Base-by-base conservation (phyloP, 495 filamentous ascomycete genomes). In the Penicillium taxi region DNA sequence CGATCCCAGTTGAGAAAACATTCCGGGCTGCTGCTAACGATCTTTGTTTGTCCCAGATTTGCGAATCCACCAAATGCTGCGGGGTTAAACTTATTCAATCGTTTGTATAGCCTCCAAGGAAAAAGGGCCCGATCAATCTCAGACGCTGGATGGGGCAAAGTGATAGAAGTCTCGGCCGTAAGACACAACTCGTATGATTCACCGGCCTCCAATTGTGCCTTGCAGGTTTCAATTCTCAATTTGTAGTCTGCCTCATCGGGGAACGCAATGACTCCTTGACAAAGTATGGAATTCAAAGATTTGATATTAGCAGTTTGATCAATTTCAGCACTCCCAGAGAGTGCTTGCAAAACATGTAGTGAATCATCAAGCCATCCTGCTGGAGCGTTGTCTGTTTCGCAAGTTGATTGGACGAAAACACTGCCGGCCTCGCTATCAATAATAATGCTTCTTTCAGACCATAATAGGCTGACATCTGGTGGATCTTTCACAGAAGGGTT, bases 121-220 rank as follows among this genome's bases (percentile, higher is more conserved):
- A 66, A 69, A 6, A 45, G 13, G 9, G 42, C 18, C 7, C 48
- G 56, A 6, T 41, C 47, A 9, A 26, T 40, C n/a, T 56, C 35
- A 9, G 36, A 43, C n/a, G 32, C 9, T 7, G 47, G 35, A 12
- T 49, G 39, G 5, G 61, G 63, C 19, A 73, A 38, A n/a, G 61
- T 69, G 39, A 93, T 70, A 16, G 58, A 66, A 4, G 83, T 86
- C 48, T 85, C 77, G 16, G 76, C 76, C 0, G 87, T 95, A 1
- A 96, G 72, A 49, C 90, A 96, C 13, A 98, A 73, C 53, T 98
- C 91, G 60, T 98, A 98, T 2, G 88, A 93, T 32, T 94, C 77
- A 2, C 91, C 91, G 0, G 75, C 69, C 5, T 75, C 66, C 37
- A 98, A 81, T 44, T 73, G 70, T 11, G 73, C 67, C 48, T 93